Conservation (phyloP, 306 rosid species). For the Castanospermum australe region DNA sequence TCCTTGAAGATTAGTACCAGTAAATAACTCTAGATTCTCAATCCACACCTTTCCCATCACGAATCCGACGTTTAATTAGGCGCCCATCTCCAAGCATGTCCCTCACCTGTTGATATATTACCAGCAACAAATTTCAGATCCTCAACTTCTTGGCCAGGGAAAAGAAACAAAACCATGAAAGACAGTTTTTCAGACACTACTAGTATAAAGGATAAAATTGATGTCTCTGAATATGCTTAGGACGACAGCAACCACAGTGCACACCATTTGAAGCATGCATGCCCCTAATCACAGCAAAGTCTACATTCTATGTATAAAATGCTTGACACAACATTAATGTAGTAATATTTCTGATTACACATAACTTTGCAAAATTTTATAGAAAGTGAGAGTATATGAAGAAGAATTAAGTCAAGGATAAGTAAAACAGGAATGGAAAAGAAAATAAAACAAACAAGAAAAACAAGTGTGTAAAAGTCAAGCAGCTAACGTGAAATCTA, state of each 20-base stretch:
- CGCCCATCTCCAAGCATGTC: constrained; percentile 99
- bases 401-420: background rate
- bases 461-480: background rate
- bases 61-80: constrained; percentile 82
- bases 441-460: background rate
- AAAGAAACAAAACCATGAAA: background rate
- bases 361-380: background rate
- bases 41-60: constrained; percentile 82
- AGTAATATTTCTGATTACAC: background rate
- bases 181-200: background rate
- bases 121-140: constrained; percentile 25
- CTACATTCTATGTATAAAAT: background rate
- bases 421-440: background rate
- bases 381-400: background rate
- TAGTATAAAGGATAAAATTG: constrained; percentile 9
- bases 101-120: constrained; percentile 65
- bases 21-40: constrained; percentile 17
- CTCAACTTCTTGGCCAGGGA: background rate
- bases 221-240: background rate
- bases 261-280: background rate
- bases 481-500: background rate
- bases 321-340: background rate
- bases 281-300: background rate
- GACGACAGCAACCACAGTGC: background rate
- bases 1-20: constrained; percentile 13